Evolutionary conservation across 805 yeast genomes (phyloP), one percentile per base, ranked within the genome.

Genomic region (Scheffersomyces amazonensis): DNA sequence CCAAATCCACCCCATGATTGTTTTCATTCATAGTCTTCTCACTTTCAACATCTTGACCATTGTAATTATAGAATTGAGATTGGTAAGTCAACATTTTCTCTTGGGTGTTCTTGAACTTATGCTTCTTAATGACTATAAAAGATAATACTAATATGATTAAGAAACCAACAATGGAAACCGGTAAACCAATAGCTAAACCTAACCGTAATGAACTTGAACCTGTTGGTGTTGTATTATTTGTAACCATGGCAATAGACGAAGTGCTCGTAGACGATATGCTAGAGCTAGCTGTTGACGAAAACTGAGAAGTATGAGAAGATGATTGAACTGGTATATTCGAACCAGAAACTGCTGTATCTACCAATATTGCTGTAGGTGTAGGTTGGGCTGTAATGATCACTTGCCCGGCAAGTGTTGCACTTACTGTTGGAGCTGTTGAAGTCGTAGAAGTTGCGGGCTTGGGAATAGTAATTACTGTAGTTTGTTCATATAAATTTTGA

Each of bases 161-260:
- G 17, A 60, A 19, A 10, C 46, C 43, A 24, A 64, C 42, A n/a
- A 55, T 43, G 13, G 61, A 64, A 34, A 59, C 43, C 20, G 62
- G 64, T 35, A 58, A 50, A 10, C 67, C 68, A 42, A 58, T 58
- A 36, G 55, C 64, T 59, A 49, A 41, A 3, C 67, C 69, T 16
- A 63, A 44, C 12, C 51, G 50, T 20, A 47, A 27, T 4, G 54
- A 47, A 9, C 25, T 31, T 10, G 41, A 34, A 13, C 40, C 20
- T 17, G 16, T 13, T 6, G 33, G 23, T 17, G 7, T 19, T 11
- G 12, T 11, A 17, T 5, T 13, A 4, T 9, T 9, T 17, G 7
- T 10, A 16, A 13, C n/a, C 6, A 12, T 31, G 5, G 11, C 5
- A 8, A 5, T 9, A 10, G 27, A 24, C 8, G 27, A 8, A 7